Conservation (phyloP, 2,329 filamentous ascomycete species). For the Daldinia eschscholtzii region DNA sequence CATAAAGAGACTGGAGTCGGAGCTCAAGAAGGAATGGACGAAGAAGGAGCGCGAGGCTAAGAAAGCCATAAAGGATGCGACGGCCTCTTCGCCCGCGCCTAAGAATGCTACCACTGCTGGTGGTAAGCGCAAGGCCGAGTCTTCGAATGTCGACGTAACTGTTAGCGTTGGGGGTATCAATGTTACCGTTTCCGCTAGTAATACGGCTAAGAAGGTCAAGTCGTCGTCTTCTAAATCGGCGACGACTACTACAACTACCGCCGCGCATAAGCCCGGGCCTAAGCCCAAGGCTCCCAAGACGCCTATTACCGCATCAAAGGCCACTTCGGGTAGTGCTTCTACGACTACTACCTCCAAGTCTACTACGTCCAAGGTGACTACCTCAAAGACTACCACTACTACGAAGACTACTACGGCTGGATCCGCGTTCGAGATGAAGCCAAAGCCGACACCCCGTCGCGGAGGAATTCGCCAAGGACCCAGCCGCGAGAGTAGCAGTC, state of each 20-base stretch:
- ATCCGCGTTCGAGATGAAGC: background rate
- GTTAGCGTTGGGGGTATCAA: slow-evolving; percentile 49
- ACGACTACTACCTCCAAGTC: slow-evolving; percentile 18
- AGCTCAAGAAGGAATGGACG: slow-evolving; percentile 70
- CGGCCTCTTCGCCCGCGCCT: slow-evolving; percentile 14
- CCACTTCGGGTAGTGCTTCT: background rate
- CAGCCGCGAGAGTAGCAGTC: slow-evolving; percentile 19
- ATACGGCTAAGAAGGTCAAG: slow-evolving; percentile 49
- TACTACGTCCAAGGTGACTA: slow-evolving; percentile 16
- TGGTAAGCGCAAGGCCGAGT: slow-evolving; percentile 53
- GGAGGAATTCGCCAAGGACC: slow-evolving; percentile 42
- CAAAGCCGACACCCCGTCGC: slow-evolving; percentile 41
- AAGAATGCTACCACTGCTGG: slow-evolving; percentile 23
- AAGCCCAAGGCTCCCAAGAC: background rate
- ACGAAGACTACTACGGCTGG: background rate
- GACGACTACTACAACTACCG: background rate
- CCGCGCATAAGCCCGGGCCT: background rate
- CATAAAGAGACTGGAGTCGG: slow-evolving; percentile 63
- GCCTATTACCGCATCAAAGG: background rate
- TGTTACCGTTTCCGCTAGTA: slow-evolving; percentile 47
- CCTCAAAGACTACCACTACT: background rate
- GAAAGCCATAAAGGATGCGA: slow-evolving; percentile 50
- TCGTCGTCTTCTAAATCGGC: slow-evolving; percentile 33
- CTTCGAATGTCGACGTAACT: slow-evolving; percentile 45
- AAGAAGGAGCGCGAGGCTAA: slow-evolving; percentile 64